Conservation (phyloP, 768 basidiomycete genomes). For the Pisolithus orientalis region DNA sequence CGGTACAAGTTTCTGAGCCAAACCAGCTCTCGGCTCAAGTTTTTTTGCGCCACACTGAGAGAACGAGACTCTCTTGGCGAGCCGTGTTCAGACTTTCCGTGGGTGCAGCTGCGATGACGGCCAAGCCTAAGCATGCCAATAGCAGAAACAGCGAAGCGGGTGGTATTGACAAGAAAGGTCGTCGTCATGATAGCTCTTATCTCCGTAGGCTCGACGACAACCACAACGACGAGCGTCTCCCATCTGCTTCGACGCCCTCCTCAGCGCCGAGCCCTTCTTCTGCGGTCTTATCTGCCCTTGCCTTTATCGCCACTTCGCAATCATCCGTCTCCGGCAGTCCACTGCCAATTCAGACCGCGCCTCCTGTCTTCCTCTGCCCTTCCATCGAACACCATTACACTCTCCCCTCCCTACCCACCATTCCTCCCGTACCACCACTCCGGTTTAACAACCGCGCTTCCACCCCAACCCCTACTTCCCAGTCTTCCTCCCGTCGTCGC, state of each 20-base stretch:
- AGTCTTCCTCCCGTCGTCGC: neutral
- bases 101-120: slow-evolving; percentile 32
- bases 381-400: slow-evolving; percentile 26
- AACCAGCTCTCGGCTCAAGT: slow-evolving; percentile 8
- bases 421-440: neutral
- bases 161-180: no score
- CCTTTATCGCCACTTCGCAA: slow-evolving; percentile 46
- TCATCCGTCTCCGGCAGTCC: slow-evolving; percentile 43
- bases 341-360: slow-evolving; percentile 26
- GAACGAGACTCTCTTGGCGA: slow-evolving; percentile 32
- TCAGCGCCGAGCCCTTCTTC: slow-evolving; percentile 37
- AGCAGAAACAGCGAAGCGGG: slow-evolving; percentile 6
- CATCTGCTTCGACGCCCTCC: slow-evolving; percentile 9
- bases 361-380: slow-evolving; percentile 61
- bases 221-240: slow-evolving; percentile 10
- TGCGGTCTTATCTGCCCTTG: slow-evolving; percentile 48
- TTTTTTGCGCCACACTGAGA: slow-evolving; percentile 23
- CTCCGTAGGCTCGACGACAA: neutral
- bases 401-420: neutral
- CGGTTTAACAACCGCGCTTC: slow-evolving; percentile 7
- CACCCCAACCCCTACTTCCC: slow-evolving; percentile 8
- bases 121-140: slow-evolving; percentile 45
- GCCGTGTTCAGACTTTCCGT: slow-evolving; percentile 25
- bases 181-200: neutral
- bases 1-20: neutral